Base-by-base conservation (phyloP, 352 stramenopile genomes). In the Elongisporangium undulatum region DNA sequence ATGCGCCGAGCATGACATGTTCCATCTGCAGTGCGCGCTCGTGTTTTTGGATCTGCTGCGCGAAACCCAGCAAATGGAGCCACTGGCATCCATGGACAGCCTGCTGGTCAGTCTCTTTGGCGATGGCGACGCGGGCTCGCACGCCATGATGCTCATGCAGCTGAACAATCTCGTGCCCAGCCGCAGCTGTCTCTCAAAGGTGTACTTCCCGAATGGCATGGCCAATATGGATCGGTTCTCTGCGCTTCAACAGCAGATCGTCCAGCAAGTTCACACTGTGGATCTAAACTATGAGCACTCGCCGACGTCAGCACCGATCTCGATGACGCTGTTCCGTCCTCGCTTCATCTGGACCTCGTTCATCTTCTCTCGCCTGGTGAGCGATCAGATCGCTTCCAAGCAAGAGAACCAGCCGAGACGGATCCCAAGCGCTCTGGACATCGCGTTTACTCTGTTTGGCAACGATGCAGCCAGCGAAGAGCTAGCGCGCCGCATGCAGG, bases 321-420 rank as follows among this genome's bases (percentile, higher is more conserved):
- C 57, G 6, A 66, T 72, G 39, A 58, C 65, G 0, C 22, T 68
- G 10, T 51, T 72, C 4, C 56, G 62, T 13, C 66, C 66, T 24
- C 62, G 62, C 1, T 69, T 72, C 13, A 39, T 64, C 13, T 72
- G 66, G 62, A 72, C 62, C 34, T 57, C 66, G 21, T 72, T 72
- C 26, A 57, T 72, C 10, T 66, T 68, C 49, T 62, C 61, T 7
- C 54, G 65, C 12, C 24, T 72, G 19, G 62, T 72, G 1, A 66
- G 58, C 21, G 66, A 72, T 19, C 66, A 66, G 22, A 58, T 72
- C 2, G 51, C 53, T 23, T n/a, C 34, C 22, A 69, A 72, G 48
- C 52, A 63, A 19, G n/a, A 17, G 10, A 15, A 41, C 1, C 29
- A 41, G 29, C 29, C 29, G 13, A 54, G 65, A 63, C 65, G 57